phyloP scores from a whole-genome alignment of 2,329 filamentous ascomycete genomes.

The Lachnellula occidentalis region DNA sequence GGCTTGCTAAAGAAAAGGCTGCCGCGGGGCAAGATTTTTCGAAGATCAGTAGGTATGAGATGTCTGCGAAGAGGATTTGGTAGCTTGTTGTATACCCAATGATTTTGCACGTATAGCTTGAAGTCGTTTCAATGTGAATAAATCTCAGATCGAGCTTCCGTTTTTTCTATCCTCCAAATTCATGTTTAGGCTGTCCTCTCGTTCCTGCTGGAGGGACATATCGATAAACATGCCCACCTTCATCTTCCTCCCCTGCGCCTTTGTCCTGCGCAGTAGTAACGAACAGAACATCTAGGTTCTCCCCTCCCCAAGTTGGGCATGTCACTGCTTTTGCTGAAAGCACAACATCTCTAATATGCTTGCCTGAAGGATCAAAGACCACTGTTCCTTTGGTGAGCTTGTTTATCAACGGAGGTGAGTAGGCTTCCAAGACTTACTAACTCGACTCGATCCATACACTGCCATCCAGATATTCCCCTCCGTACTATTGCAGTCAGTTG shows the following conservation, averaged over 20 bases:
- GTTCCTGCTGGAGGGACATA: slow-evolving; percentile 18
- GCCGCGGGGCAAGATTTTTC: slow-evolving; percentile 55
- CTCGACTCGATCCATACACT: slow-evolving; percentile 28
- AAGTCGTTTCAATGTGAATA: not conserved
- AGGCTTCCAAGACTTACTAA: slow-evolving; percentile 14
- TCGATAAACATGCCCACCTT: slow-evolving; percentile 33
- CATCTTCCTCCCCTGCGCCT: slow-evolving; percentile 20
- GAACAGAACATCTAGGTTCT: slow-evolving; percentile 30
- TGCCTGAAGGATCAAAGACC: slow-evolving; percentile 30
- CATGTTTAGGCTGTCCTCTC: slow-evolving; percentile 29
- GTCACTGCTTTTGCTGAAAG: slow-evolving; percentile 29
- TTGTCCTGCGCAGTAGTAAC: slow-evolving; percentile 26
- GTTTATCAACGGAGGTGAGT: not conserved
- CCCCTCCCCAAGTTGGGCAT: slow-evolving; percentile 34
- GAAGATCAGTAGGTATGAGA: slow-evolving; percentile 76
- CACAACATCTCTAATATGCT: slow-evolving; percentile 30
- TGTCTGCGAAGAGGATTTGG: slow-evolving; percentile 97
- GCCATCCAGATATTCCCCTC: slow-evolving; percentile 35
- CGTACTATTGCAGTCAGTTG: slow-evolving; percentile 16
- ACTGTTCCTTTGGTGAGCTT: slow-evolving; percentile 5
- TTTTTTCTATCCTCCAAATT: slow-evolving; percentile 27
- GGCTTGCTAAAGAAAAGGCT: slow-evolving; percentile 55
- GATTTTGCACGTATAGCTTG: not conserved
- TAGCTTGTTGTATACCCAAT: slow-evolving; percentile 35
- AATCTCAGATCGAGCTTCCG: not conserved